phyloP scores from a whole-genome alignment of 2,329 filamentous ascomycete species.

The Sphaerulina musiva region DNA sequence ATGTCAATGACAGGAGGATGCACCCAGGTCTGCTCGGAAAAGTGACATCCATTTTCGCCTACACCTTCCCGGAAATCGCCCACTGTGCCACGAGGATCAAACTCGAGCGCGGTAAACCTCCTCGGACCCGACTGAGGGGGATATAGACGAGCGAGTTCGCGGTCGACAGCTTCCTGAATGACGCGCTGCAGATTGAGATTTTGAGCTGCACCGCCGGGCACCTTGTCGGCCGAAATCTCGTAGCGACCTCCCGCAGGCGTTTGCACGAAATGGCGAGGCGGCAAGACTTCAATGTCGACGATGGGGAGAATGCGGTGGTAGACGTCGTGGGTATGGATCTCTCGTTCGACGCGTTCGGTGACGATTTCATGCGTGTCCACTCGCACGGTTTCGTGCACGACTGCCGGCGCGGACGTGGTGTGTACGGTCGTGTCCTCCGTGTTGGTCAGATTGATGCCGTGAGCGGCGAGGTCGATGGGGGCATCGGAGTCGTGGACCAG shows the following conservation, averaged over 20 bases:
- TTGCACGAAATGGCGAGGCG: conserved; percentile 46
- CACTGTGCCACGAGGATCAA: conserved; percentile 32
- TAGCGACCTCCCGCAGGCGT: conserved; percentile 34
- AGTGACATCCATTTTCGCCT: conserved; percentile 35
- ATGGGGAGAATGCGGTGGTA: conserved; percentile 50
- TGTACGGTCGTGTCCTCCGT: conserved; percentile 37
- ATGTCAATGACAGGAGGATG: conserved; percentile 41
- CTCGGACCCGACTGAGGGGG: conserved; percentile 11
- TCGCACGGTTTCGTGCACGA: conserved; percentile 46
- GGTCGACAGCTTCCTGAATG: conserved; percentile 32
- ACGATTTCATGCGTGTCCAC: conserved; percentile 42
- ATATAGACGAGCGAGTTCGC: conserved; percentile 21
- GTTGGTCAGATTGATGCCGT: conserved; percentile 22
- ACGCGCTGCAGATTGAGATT: conserved; percentile 27
- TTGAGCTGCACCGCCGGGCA: conserved; percentile 12
- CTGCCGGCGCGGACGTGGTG: conserved; percentile 36
- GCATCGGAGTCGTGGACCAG: conserved; percentile 12
- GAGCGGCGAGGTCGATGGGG: conserved; percentile 9
- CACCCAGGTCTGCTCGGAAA: conserved; percentile 42
- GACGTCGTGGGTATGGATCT: conserved; percentile 50
- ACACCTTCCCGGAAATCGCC: conserved; percentile 36
- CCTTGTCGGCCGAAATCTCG: conserved; percentile 42
- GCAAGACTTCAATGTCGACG: conserved; percentile 48
- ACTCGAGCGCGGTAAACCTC: conserved; percentile 33
- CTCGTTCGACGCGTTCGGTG: conserved; percentile 45